phyloP scores from a whole-genome alignment of 192 early-diverging fungal genomes.

The Podochytrium sp. region DNA sequence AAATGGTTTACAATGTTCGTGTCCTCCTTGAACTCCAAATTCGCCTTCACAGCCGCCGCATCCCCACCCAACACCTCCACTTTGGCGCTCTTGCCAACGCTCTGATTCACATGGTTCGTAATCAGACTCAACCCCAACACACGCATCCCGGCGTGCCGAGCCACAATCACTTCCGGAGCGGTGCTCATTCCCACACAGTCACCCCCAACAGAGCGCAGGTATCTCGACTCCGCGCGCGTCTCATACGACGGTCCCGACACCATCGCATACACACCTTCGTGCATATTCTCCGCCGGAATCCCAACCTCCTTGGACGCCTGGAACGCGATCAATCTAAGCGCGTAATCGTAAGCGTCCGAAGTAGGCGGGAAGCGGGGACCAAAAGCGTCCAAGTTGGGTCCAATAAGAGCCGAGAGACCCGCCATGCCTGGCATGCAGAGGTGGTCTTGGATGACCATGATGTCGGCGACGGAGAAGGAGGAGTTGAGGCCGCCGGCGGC shows the following conservation, averaged over 20 bases:
- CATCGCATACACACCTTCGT: conserved; percentile 82
- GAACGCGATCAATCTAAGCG: conserved; percentile 74
- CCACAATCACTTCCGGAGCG: conserved; percentile 87
- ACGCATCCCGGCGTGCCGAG: conserved; percentile 79
- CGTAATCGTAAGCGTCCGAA: conserved; percentile 82
- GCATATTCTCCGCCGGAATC: conserved; percentile 54
- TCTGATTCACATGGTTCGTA: conserved; percentile 61
- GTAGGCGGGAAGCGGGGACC: conserved; percentile 88
- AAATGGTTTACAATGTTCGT: conserved; percentile 62
- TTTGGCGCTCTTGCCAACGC: conserved; percentile 24
- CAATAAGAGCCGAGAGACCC: conserved; percentile 75
- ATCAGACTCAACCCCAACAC: conserved; percentile 81
- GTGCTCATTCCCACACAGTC: conserved; percentile 91
- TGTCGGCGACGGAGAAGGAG: conserved; percentile 80
- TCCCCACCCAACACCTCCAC: conserved; percentile 1
- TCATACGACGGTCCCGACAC: conserved; percentile 94
- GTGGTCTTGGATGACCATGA: conserved; percentile 80
- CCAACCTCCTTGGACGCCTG: conserved; percentile 57
- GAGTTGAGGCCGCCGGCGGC: conserved; percentile 83
- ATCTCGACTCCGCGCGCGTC: conserved; percentile 79
- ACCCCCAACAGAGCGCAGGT: conserved; percentile 69
- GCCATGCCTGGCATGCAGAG: conserved; percentile 37
- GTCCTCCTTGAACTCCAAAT: conserved; percentile 29
- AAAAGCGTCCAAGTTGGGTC: conserved; percentile 79
- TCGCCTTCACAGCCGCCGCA: conserved; percentile 32